These are phyloP conservation scores for Colletotrichum sp. DNA, from an alignment of 2,329 filamentous ascomycete species.

Conservation along the genomic window DNA sequence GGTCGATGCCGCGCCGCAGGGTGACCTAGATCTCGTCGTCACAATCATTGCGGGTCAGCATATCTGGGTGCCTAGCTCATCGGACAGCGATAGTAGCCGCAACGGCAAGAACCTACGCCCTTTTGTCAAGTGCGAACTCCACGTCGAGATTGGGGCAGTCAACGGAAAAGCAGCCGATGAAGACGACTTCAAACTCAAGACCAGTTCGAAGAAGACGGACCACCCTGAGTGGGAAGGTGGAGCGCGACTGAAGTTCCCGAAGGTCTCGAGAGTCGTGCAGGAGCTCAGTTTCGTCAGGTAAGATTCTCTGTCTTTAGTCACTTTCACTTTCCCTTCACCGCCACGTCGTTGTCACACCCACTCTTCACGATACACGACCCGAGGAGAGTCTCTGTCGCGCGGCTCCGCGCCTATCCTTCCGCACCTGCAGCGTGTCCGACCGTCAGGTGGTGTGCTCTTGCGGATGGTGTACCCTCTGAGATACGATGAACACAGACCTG, in stretches of 20 bases:
- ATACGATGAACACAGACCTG: not conserved
- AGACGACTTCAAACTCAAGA: constrained; percentile 64
- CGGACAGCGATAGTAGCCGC: constrained; percentile 32
- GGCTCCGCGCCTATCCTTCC: constrained; percentile 1
- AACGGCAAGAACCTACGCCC: constrained; percentile 59
- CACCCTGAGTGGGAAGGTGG: constrained; percentile 67
- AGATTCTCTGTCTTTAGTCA: constrained; percentile 33
- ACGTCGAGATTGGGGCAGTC: constrained; percentile 69
- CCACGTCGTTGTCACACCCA: constrained; percentile 1
- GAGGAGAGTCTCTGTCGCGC: not conserved
- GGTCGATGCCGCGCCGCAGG: constrained; percentile 50
- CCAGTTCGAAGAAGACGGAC: constrained; percentile 57
- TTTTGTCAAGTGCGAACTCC: constrained; percentile 79
- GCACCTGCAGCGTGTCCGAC: not conserved
- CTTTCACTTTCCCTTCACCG: not conserved
- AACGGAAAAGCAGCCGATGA: constrained; percentile 46
- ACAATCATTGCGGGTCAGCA: constrained; percentile 79
- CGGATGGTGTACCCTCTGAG: not conserved
- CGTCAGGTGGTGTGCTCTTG: not conserved
- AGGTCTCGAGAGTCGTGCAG: constrained; percentile 65
- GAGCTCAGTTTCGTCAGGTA: constrained; percentile 77
- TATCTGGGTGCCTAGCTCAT: constrained; percentile 62
- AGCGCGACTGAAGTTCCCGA: constrained; percentile 62
- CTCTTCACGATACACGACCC: not conserved
- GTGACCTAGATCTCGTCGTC: constrained; percentile 70